Percentiles rank a stretch among this genome's conserved stretches.
phyloP scores from a whole-genome alignment of 2,329 filamentous ascomycete genomes.

The Aspergillus arachidicola region DNA sequence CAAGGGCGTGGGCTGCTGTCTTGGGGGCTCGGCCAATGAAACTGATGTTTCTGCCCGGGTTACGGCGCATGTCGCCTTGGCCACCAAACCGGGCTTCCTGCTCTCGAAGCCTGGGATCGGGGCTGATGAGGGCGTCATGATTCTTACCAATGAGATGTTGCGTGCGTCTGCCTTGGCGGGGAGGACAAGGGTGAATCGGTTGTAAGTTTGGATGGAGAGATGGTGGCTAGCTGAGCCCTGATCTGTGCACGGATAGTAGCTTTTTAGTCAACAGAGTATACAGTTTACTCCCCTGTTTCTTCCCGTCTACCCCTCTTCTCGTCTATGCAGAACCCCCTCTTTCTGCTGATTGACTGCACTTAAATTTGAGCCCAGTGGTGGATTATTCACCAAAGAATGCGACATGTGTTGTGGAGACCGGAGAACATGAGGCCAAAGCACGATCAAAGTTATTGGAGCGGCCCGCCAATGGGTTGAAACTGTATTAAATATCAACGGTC shows the following conservation, averaged over 20 bases:
- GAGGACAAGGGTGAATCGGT: not conserved
- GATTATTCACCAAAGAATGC: not conserved
- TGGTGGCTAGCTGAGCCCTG: not conserved
- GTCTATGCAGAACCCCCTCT: not conserved
- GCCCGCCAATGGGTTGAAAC: not conserved
- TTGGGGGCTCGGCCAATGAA: slow-evolving; percentile 22
- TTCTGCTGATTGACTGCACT: not conserved
- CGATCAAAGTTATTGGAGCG: not conserved
- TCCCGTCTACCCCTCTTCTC: not conserved
- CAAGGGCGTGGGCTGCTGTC: slow-evolving; percentile 18
- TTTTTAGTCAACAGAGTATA: not conserved
- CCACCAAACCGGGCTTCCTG: slow-evolving; percentile 8
- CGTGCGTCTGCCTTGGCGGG: slow-evolving; percentile 4
- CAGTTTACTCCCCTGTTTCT: not conserved
- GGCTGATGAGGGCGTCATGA: slow-evolving; percentile 11
- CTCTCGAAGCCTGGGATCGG: slow-evolving; percentile 12
- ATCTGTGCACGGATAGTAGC: too few species aligned
- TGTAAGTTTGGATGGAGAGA: not conserved
- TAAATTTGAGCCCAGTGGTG: not conserved
- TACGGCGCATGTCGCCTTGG: slow-evolving; percentile 21
- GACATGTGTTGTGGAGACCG: not conserved
- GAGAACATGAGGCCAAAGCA: not conserved
- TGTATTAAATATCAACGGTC: not conserved
- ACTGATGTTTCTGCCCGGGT: slow-evolving; percentile 31
- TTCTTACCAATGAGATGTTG: slow-evolving; percentile 14